Evolutionary conservation across 2,329 filamentous ascomycete genomes (phyloP).

Genomic region (Fusarium sp.): DNA sequence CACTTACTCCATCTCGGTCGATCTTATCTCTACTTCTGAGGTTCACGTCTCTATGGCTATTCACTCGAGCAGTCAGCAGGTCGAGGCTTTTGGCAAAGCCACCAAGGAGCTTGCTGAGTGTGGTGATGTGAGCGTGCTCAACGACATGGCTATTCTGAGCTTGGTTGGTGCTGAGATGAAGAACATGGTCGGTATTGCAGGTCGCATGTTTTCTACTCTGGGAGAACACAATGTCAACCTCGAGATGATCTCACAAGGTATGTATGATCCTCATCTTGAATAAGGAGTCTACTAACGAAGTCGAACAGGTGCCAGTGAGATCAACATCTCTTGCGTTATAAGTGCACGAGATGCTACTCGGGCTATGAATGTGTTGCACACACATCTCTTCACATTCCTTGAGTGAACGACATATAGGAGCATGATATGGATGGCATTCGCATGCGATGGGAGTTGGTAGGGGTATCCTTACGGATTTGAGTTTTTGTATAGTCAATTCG

Average conservation of each 20-base stretch:
- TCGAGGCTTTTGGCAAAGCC: conserved; percentile 72
- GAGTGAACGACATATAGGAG: conserved; percentile 60
- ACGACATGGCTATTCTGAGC: conserved; percentile 94
- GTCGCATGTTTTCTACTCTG: conserved; percentile 92
- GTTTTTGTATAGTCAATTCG: background rate
- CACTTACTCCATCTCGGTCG: conserved; percentile 86
- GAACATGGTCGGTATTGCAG: conserved; percentile 94
- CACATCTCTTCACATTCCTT: conserved; percentile 94
- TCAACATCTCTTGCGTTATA: conserved; percentile 99
- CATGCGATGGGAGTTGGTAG: conserved; percentile 15
- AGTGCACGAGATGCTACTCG: conserved; percentile 89
- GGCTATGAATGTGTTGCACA: conserved; percentile 96
- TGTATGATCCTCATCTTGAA: conserved; percentile 28
- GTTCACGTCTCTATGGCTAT: conserved; percentile 98
- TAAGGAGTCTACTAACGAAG: background rate
- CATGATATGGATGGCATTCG: conserved; percentile 5
- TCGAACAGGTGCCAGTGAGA: conserved; percentile 88
- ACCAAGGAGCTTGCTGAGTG: conserved; percentile 79
- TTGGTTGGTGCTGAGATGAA: conserved; percentile 96
- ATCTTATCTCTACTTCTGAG: conserved; percentile 95
- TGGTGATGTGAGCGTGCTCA: conserved; percentile 89
- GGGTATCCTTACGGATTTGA: conserved; percentile 2
- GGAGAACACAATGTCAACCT: conserved; percentile 96
- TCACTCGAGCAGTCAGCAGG: conserved; percentile 76
- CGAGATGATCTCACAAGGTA: conserved; percentile 99